Base-by-base conservation (phyloP, 352 stramenopile genomes). In the Phytopythium delawarense region DNA sequence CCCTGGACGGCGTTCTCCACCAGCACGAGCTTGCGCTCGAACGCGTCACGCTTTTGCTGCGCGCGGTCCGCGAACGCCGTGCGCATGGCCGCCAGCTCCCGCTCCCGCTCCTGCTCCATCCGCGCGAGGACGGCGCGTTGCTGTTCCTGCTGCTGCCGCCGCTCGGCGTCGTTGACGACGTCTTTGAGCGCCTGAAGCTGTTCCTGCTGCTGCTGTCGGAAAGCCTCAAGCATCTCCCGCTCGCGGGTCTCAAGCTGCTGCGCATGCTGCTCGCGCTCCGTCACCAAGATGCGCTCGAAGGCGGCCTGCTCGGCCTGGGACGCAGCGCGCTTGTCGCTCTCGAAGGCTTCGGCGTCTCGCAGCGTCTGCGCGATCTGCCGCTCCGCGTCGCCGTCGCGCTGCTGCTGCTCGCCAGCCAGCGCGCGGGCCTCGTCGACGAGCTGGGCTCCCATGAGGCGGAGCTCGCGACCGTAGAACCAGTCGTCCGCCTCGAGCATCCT, bases 401-500 rank as follows among this genome's bases (percentile, higher is more conserved):
- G 70, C 23, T 64, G 61, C 64, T 92, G 81, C 59, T 91, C 83
- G 50, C 80, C 66, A 5, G 72, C 61, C 2, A 94, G 72, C 52
- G 81, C 74, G 2, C 63, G 66, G 1, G 76, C 88, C 44, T 92
- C 80, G 2, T 85, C 74, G 52, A 78, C 61, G 2, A 96, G 59
- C 35, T 67, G 69, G n/a, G 81, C 59, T 16, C 89, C 92, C 57
- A 94, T 87, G 51, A 97, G 56, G 7, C 89, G 83, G 58, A 98
- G 64, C 56, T 97, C 93, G 9, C 84, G 86, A 1, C 87, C 84
- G 58, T 89, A 98, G 70, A 96, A 98, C 91, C 93, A 98, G 72
- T 98, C 91, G 57, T 98, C 91, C n/a, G 94, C 88, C 62, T 94
- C 86, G 5, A 89, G 83, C 68, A 98, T 97, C 52, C 95, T 79